These are phyloP conservation scores for Mucor mucedo DNA, from an alignment of 371 early-diverging fungal species.

Conservation along the genomic window DNA sequence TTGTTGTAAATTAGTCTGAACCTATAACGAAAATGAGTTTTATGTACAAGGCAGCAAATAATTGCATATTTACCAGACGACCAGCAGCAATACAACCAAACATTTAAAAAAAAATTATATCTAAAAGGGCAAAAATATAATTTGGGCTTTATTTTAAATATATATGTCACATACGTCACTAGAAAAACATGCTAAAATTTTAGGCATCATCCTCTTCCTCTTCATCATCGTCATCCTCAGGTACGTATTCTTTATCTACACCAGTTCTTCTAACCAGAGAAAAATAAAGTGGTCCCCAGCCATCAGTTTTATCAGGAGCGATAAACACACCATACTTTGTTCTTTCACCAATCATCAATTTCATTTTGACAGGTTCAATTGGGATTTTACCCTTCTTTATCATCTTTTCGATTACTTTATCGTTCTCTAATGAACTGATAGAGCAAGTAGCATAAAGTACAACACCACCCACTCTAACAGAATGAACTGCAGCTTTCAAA, in stretches of 20 bases:
- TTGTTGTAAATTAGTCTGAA: conserved; percentile 91
- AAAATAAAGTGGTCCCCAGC: conserved; percentile 70
- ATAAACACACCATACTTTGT: conserved; percentile 67
- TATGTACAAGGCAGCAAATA: not conserved
- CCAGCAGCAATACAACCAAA: conserved; percentile 91
- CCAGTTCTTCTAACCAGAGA: conserved; percentile 47
- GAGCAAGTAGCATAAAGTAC: conserved; percentile 81
- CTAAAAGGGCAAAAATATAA: not conserved
- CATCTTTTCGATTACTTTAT: conserved; percentile 63
- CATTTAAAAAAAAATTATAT: conserved; percentile 53
- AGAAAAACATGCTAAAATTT: not conserved
- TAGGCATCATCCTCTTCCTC: conserved; percentile 5
- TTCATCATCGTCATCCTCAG: conserved; percentile 22
- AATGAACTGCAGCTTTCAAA: conserved; percentile 63
- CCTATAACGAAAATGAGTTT: conserved; percentile 46
- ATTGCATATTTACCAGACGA: conserved; percentile 61
- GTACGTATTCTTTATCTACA: conserved; percentile 31
- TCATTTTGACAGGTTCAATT: conserved; percentile 44
- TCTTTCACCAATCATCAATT: conserved; percentile 58
- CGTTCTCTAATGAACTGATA: conserved; percentile 71
- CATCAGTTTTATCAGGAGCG: conserved; percentile 57
- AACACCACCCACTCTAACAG: conserved; percentile 62
- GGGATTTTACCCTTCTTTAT: conserved; percentile 48
- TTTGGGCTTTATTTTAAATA: no score
- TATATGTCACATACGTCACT: no score